These are phyloP conservation scores for Calonectria naviculata DNA, from an alignment of 2,329 filamentous ascomycete species.

Conservation along the genomic window DNA sequence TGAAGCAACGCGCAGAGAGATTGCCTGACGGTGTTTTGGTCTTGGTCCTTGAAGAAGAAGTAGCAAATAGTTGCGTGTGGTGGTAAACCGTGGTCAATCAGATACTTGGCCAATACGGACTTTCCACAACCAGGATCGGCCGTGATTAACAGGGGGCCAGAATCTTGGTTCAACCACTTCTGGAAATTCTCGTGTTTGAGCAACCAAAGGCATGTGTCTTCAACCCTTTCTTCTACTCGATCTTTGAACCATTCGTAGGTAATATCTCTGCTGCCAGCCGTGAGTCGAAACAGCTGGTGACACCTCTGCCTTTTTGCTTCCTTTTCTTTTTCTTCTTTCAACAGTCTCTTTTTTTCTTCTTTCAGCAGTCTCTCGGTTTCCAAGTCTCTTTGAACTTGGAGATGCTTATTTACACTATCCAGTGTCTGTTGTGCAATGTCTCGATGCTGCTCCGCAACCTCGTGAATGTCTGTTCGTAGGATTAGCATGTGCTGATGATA, in stretches of 20 bases:
- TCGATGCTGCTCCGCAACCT: background rate
- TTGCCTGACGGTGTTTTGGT: constrained; percentile 43
- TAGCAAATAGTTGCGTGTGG: constrained; percentile 46
- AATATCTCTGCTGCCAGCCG: background rate
- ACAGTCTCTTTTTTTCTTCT: background rate
- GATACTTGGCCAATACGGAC: constrained; percentile 48
- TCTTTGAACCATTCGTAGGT: background rate
- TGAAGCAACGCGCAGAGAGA: constrained; percentile 54
- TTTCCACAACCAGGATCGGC: constrained; percentile 54
- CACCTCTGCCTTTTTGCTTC: no score
- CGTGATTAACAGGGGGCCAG: constrained; percentile 47
- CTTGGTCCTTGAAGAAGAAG: constrained; percentile 56
- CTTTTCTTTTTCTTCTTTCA: background rate
- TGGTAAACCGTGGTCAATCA: constrained; percentile 43
- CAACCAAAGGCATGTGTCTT: constrained; percentile 22
- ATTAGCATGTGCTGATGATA: background rate
- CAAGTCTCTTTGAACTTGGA: background rate
- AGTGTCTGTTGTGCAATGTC: no score
- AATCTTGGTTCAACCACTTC: constrained; percentile 40
- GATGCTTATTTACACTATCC: background rate
- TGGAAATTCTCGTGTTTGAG: constrained; percentile 42
- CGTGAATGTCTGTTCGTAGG: background rate
- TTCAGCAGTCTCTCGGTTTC: background rate
- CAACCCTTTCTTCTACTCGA: constrained; percentile 7
- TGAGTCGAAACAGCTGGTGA: background rate